These are phyloP conservation scores for Chimonanthus salicifolius DNA, from an alignment of 164 flowering plant genomes.

Conservation along the genomic window DNA sequence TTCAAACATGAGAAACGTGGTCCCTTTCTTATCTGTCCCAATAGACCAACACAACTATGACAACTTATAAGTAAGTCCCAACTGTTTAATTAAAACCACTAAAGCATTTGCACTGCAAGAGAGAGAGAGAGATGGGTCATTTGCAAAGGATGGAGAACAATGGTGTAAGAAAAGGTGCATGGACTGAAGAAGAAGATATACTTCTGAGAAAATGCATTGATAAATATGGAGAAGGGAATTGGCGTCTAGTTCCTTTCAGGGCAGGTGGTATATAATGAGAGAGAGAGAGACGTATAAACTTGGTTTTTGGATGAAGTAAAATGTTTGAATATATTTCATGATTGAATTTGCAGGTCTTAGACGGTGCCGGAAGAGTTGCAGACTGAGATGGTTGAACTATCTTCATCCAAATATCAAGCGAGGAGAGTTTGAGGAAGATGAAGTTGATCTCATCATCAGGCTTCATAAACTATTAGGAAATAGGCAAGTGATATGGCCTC, in stretches of 20 bases:
- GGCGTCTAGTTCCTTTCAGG: conserved; percentile 5
- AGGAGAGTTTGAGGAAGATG: conserved; percentile 10
- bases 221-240: conserved; percentile 9
- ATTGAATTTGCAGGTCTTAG: conserved; percentile 10
- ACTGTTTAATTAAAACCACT: background rate
- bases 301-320: background rate
- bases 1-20: background rate
- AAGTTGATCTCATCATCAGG: conserved; percentile 15
- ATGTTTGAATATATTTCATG: no score
- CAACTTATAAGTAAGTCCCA: background rate
- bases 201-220: conserved; percentile 2
- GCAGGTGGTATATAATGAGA: background rate
- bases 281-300: no score
- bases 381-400: conserved; percentile 16
- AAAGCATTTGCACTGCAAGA: background rate
- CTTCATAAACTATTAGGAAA: conserved; percentile 20
- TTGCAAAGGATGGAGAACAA: background rate
- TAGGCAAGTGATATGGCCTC: conserved; percentile 8
- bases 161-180: conserved; percentile 3
- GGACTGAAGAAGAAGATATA: conserved; percentile 4
- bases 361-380: conserved; percentile 15
- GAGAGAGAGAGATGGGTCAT: background rate
- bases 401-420: conserved; percentile 14
- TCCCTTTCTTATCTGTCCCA: background rate
- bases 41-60: background rate